Base-by-base conservation (phyloP, 371 early-diverging fungal genomes). In the Capniomyces stellatus region DNA sequence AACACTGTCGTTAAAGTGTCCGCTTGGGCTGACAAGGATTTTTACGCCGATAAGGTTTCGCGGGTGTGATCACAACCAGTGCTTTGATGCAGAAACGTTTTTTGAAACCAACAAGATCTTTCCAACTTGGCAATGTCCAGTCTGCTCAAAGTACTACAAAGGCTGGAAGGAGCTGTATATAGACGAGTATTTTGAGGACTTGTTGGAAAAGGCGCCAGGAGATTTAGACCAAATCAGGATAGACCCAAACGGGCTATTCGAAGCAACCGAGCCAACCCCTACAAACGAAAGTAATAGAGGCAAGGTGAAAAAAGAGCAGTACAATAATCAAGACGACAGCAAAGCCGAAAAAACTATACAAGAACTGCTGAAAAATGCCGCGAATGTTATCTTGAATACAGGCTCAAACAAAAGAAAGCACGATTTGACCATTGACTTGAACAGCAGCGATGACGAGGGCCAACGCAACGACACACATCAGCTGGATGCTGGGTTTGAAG, bases 1-100 rank as follows among this genome's bases (percentile, higher is more conserved):
- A 24, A 48, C 10, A 30, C 27, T 60, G 18, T 43, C 60, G 56
- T 35, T 60, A 23, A 58, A 41, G 19, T 56, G 58, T 60, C 60
- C 60, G 8, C 35, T 61, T 29, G 54, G 58, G 43, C 23, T 41
- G 27, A 24, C 13, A 8, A 62, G 60, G 21, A 47, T 60, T 18
- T 23, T 41, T 12, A 30, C 18, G 4, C 60, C 60, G 21, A 40
- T 60, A 13, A 29, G 63, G 22, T 29, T 27, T n/a, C 54, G 12
- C 3, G 15, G 54, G 24, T 54, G 55, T 27, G 23, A 22, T 21
- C 55, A 54, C 22, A 23, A 23, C 8, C 55, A 54, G 50, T 54
- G 55, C 22, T 54, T 54, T 54, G 55, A 54, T 54, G 55, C 55
- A 8, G 23, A 54, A 10, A 21, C 54, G 15, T 54, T 54, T 54